Evolutionary conservation across 805 yeast genomes (phyloP).

Genomic region (Clavispora fructus): DNA sequence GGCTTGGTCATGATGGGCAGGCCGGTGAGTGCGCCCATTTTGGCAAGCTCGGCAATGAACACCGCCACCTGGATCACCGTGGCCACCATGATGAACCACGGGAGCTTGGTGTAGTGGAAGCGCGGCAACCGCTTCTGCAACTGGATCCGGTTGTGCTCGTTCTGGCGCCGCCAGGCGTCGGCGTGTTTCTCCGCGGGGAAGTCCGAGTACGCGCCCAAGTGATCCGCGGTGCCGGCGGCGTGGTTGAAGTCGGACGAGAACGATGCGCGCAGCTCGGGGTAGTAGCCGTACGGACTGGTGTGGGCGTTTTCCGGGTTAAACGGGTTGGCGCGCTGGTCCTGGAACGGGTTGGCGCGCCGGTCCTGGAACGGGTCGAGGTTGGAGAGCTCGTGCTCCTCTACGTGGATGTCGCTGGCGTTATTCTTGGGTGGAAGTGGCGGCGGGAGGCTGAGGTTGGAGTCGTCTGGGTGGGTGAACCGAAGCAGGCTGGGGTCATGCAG

Average conservation of each 20-base stretch:
- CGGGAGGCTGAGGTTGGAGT: neutral
- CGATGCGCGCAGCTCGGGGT: neutral
- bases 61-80: conserved; percentile 48
- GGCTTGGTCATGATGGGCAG: conserved; percentile 64
- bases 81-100: conserved; percentile 37
- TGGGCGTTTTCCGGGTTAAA: neutral
- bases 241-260: neutral
- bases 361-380: neutral
- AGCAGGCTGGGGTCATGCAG: too few relatives aligned
- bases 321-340: neutral
- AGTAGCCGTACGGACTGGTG: neutral
- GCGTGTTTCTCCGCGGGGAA: neutral
- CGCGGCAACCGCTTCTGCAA: conserved; percentile 13
- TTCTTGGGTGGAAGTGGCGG: neutral
- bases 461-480: neutral
- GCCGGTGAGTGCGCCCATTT: conserved; percentile 57
- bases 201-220: neutral
- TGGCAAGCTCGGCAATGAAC: conserved; percentile 56
- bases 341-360: neutral
- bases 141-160: conserved; percentile 13
- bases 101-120: conserved; percentile 24
- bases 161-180: neutral
- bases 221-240: neutral
- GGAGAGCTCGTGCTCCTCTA: neutral
- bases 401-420: neutral